These are phyloP conservation scores for Metschnikowia lachancei DNA, from an alignment of 805 yeast genomes.

Conservation along the genomic window DNA sequence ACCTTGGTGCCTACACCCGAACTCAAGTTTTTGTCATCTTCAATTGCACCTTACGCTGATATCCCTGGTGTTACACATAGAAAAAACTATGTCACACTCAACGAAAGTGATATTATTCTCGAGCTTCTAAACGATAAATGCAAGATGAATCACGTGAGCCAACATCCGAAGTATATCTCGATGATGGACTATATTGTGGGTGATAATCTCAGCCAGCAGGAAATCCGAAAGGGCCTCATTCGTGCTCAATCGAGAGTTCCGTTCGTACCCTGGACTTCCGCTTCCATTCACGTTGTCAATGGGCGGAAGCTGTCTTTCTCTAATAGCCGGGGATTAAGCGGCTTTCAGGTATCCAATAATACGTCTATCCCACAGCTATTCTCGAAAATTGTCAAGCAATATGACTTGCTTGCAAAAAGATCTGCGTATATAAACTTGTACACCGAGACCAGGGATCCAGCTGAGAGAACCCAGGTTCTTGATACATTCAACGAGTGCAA, in stretches of 20 bases:
- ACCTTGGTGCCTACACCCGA: constrained; percentile 84
- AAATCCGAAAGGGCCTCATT: constrained; percentile 63
- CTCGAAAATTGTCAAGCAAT: constrained; percentile 66
- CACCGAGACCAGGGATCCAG: constrained; percentile 46
- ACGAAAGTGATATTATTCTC: constrained; percentile 81
- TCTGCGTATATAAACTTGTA: constrained; percentile 84
- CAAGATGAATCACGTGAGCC: constrained; percentile 57
- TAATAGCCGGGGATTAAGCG: constrained; percentile 48
- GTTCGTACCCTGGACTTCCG: constrained; percentile 85
- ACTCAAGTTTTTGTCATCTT: constrained; percentile 51
- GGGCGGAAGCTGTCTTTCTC: constrained; percentile 69
- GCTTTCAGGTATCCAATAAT: constrained; percentile 80
- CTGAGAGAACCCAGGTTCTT: constrained; percentile 43
- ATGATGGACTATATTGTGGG: constrained; percentile 68
- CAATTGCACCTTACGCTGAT: constrained; percentile 45
- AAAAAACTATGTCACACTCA: constrained; percentile 53
- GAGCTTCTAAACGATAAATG: constrained; percentile 77
- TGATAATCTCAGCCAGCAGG: constrained; percentile 59
- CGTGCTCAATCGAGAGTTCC: constrained; percentile 64
- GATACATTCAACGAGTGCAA: constrained; percentile 50
- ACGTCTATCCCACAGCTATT: constrained; percentile 71
- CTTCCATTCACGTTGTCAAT: constrained; percentile 72
- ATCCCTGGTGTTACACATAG: constrained; percentile 33
- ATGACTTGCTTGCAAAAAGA: constrained; percentile 73
- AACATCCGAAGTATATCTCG: constrained; percentile 55